Percentiles rank a stretch among this genome's conserved stretches.
These are phyloP conservation scores for Calonectria crousiana DNA, from an alignment of 2,329 filamentous ascomycete genomes.

Conservation along the genomic window DNA sequence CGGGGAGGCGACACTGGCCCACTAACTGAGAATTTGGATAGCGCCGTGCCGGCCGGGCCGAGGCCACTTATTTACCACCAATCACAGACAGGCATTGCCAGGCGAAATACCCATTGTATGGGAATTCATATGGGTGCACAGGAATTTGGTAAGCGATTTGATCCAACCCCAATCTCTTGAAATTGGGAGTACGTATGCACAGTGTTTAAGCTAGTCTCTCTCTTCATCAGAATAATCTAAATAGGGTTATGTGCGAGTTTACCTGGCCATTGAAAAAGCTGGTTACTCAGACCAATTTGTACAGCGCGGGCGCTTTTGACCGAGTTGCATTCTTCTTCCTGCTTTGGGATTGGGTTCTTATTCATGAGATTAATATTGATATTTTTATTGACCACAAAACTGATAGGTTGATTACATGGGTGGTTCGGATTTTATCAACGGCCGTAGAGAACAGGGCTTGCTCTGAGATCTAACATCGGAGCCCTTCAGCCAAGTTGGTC, in stretches of 20 bases:
- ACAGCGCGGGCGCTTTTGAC: too few species aligned
- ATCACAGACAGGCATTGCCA: neutral
- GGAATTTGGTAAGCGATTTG: neutral
- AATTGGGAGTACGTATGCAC: neutral
- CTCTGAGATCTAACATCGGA: neutral
- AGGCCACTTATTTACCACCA: neutral
- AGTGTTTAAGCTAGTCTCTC: neutral
- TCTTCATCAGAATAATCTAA: too few species aligned
- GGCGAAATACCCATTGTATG: neutral
- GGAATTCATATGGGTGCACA: neutral
- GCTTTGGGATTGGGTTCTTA: too few species aligned
- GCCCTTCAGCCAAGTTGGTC: neutral
- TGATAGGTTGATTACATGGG: too few species aligned
- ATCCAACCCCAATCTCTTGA: neutral
- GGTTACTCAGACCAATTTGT: too few species aligned
- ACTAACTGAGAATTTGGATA: neutral
- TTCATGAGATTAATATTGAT: too few species aligned
- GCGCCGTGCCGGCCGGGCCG: slow-evolving; percentile 5
- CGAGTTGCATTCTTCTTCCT: too few species aligned
- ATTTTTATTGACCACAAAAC: too few species aligned
- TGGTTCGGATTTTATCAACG: too few species aligned
- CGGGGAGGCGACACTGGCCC: neutral
- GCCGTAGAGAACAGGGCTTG: neutral
- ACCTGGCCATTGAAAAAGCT: too few species aligned
- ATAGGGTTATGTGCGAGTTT: too few species aligned